Evolutionary conservation across 1,139 yeast genomes (phyloP), one percentile per base, ranked within the genome.

Genomic region (Candida sanyaensis): DNA sequence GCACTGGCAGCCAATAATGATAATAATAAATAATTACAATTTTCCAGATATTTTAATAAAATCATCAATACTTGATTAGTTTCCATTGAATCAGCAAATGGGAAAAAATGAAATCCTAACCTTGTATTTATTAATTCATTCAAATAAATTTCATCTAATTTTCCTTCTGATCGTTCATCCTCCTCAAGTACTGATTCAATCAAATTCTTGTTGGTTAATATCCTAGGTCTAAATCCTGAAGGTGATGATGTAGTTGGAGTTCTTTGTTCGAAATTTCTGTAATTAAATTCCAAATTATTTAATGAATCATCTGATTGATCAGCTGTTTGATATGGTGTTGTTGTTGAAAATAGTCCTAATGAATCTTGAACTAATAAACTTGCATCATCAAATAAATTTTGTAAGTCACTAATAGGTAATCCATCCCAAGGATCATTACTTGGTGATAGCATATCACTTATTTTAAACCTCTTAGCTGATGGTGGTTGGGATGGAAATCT

Each of bases 301-400:
- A 9, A 21, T 26, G 28, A 26, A 26, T 26, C 9, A 6, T 26
- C 9, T 2, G 28, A 26, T 26, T 26, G 28, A 24, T 11, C 12
- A 11, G 38, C 6, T 34, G 13, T 17, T 17, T 17, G 21, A 17
- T 17, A 17, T 17, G 21, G 21, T 17, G 21, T 17, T 2, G 21
- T 17, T 24, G 39, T 24, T 13, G 37, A 50, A 29, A 40, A 48
- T 37, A 42, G 24, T 21, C 49, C 68, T 17, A 64, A 52, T 3
- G 65, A 54, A 51, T 80, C 84, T 43, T 73, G 71, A 13, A 81
- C 83, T 50, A 81, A 62, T 34, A 71, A 57, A 29, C 75, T 68
- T 3, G 85, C 85, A 44, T 80, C 84, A 51, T 75, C 74, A 52
- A 80, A 73, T 13, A 81, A 48, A 50, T 54, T 50, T 45, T 61